Conservation (phyloP, 495 filamentous ascomycete species). For the Talaromyces adpressus region DNA sequence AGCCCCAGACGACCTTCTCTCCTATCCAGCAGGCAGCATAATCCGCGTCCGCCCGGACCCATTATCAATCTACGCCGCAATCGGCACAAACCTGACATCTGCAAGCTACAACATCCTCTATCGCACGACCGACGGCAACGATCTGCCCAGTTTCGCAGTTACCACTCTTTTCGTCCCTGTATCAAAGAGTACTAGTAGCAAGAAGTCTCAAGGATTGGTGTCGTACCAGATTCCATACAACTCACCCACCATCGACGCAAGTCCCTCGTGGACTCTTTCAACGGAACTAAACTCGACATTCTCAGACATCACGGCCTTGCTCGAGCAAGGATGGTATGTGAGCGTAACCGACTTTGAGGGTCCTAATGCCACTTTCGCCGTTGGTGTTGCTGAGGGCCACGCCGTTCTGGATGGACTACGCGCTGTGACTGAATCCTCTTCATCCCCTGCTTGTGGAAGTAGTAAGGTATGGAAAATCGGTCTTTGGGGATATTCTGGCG, state of each 20-base stretch:
- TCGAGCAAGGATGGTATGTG: constrained; percentile 6
- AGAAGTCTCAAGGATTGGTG: not conserved
- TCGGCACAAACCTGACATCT: not conserved
- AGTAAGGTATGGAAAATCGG: constrained; percentile 5
- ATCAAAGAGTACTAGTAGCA: not conserved
- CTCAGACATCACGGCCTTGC: not conserved
- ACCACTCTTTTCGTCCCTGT: constrained; percentile 1
- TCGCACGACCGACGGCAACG: constrained; percentile 34
- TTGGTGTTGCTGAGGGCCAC: not conserved
- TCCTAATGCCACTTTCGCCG: not conserved
- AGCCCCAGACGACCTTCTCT: not conserved
- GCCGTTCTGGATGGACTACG: not conserved
- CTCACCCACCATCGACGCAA: constrained; percentile 2
- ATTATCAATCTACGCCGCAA: not conserved
- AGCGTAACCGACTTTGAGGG: constrained; percentile 3
- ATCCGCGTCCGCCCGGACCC: not conserved
- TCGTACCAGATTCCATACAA: constrained; percentile 6
- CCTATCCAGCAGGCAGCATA: not conserved
- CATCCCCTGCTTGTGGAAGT: not conserved
- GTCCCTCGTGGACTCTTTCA: not conserved
- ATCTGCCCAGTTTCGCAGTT: constrained; percentile 29
- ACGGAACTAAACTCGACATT: not conserved
- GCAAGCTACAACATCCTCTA: constrained; percentile 40
- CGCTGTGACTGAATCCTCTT: not conserved
- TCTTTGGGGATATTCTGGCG: constrained; percentile 44